Evolutionary conservation across 2,329 filamentous ascomycete species (phyloP), one percentile per base, ranked within the genome.

Genomic region (Lasiodiplodia gonubiensis): DNA sequence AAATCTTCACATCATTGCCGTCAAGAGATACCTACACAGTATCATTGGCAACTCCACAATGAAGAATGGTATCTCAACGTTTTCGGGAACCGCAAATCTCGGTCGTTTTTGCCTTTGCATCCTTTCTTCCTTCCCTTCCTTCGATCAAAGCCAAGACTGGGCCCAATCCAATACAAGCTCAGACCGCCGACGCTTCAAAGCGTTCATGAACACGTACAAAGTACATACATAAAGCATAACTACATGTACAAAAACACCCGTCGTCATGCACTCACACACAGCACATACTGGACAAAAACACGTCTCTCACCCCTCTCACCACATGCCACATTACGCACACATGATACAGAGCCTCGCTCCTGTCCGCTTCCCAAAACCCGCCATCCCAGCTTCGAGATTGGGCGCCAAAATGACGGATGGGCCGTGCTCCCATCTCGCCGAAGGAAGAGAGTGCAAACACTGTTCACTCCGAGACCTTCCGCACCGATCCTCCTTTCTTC

Each of bases 91-190:
- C 42, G 18, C 42, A 46, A 46, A 46, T 46, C 42, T 46, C 42
- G 42, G 42, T 21, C 42, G n/a, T n/a, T 46, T 46, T 46, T n/a
- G 21, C 42, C 42, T 10, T 46, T 46, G 18, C 42, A 46, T 46
- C 42, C 42, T 46, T 46, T 18, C 42, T 42, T 42, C 39, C 39
- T 42, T 42, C 14, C 39, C 39, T 46, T 46, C 42, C 42, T 46
- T 46, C 42, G 42, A 46, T 46, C 42, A 46, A n/a, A n/a, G 42
- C 42, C 42, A 46, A 46, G 42, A 46, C 42, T 14, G n/a, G n/a
- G 42, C 18, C 42, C 18, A 46, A 39, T 11, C 54, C 54, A 59
- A 59, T 59, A 59, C 54, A 59, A 59, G 54, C 54, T 61, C 16
- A 61, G 57, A 27, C 57, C 42, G 39, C 39, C 23, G 27, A 35